Base-by-base conservation (phyloP, 2,329 filamentous ascomycete species). In the Ophiostoma novo-ulmi region DNA sequence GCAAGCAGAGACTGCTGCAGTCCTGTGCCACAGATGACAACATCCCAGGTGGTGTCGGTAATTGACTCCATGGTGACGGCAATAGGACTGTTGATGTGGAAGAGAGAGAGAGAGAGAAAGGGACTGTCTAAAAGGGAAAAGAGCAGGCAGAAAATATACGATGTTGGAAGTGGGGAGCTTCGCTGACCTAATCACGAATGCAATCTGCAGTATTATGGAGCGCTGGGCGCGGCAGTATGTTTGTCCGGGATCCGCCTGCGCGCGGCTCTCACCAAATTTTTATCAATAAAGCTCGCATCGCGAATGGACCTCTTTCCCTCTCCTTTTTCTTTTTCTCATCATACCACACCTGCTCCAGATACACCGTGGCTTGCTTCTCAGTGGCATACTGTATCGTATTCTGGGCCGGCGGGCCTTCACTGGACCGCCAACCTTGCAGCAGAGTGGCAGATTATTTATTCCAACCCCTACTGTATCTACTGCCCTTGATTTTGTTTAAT, bases 401-500 rank as follows among this genome's bases (percentile, higher is more conserved):
- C 58, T 65, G 69, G 67, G 63, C 55, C 69, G 55, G 72, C 75
- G 74, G 70, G 79, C 84, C 86, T 86, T 86, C 85, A 87, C 81
- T 86, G 87, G 83, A 69, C 39, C 69, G 80, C 78, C 63, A 65
- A 77, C 80, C 79, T 79, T 80, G 8, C 36, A 79, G 81, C 81
- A 83, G 85, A 84, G 88, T 86, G 88, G 85, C 79, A 91, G 88
- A 91, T 81, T 75, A 80, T 87, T 76, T 36, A 41, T 22, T 35
- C 48, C 35, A 72, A 73, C 76, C 80, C 89, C 84, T 87, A 89
- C 89, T 89, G 90, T 93, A 93, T 93, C 90, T 93, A 89, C 90
- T 91, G 88, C 90, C 89, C 89, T 91, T 85, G 90, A 93, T 87
- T 89, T 70, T 67, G 52, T 91, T 85, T 90, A 92, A 86, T 88